Evolutionary conservation across 257 asterid genomes (phyloP).

Genomic region (Cynanchum wilfordii): DNA sequence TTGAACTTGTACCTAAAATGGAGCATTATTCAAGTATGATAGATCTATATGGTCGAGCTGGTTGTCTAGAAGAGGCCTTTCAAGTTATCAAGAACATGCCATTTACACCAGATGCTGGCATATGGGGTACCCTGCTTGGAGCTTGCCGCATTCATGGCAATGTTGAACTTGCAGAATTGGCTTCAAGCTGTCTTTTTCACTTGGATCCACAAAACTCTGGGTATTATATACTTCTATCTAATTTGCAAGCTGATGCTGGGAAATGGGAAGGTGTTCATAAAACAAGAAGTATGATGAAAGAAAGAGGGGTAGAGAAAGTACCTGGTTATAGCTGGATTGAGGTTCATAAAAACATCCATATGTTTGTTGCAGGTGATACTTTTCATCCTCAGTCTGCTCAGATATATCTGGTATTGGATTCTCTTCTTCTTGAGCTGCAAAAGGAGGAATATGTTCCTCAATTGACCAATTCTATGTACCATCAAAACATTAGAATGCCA

Average conservation of each 20-base stretch:
- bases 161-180: constrained; percentile 71
- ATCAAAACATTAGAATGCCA: constrained; percentile 1
- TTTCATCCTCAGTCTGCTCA: constrained; percentile 54
- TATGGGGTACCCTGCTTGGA: constrained; percentile 89
- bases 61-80: constrained; percentile 53
- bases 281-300: constrained; percentile 62
- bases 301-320: constrained; percentile 65
- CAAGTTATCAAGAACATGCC: constrained; percentile 54
- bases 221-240: constrained; percentile 68
- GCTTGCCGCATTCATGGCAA: constrained; percentile 74
- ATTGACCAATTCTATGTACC: constrained; percentile 6
- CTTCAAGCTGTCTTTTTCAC: constrained; percentile 47
- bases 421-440: constrained; percentile 57
- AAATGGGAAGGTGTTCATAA: constrained; percentile 59
- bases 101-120: constrained; percentile 71
- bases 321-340: constrained; percentile 88
- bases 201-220: constrained; percentile 90
- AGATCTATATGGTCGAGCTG: constrained; percentile 74
- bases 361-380: constrained; percentile 72
- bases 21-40: constrained; percentile 89
- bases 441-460: constrained; percentile 49
- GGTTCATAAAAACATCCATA: constrained; percentile 50
- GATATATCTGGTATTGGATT: constrained; percentile 44
- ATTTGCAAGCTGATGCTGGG: constrained; percentile 67
- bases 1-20: constrained; percentile 43